Base-by-base conservation (phyloP, 768 basidiomycete species). In the Leccinum obscurum region DNA sequence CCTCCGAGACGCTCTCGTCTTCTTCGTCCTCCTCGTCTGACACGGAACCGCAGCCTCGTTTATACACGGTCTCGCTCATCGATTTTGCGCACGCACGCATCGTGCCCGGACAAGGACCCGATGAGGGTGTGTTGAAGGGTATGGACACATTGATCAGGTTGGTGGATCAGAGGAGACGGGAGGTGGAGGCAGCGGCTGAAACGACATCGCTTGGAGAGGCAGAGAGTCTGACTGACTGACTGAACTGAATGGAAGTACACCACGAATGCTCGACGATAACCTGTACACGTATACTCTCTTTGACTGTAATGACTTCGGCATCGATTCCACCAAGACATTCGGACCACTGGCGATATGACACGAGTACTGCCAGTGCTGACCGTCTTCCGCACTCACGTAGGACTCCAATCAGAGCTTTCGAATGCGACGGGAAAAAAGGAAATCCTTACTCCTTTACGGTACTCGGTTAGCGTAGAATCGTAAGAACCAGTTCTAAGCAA, bases 11-110 rank as follows among this genome's bases (percentile, higher is more conserved):
- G n/a, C 41, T 44, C n/a, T 44, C 41, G 66, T n/a, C 49, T 37
- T 57, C 81, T 77, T 34, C 80, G 79, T 17, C 82, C 85, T 17
- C 82, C 85, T 34, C 69, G 3, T 44, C 41, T 11, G 46, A 10
- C 22, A n/a, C 14, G 8, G 63, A 63, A 9, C 26, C 49, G 24
- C 39, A 17, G 6, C 59, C 62, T n/a, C 62, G 70, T 54, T 55
- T 67, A 52, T 89, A 83, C 62, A 77, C 80, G 14, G 80, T 97
- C 61, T 88, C 88, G 64, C 76, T 97, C 64, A 98, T 98, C 64
- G 96, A 99, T 77, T 98, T 99, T 72, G 95, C 95, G 7, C 96
- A 98, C 72, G 89, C 94, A 2, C 77, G 82, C 24, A 62, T 90
- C 13, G 79, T 75, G 7, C 82, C 85, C 0, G 92, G 89, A 0